Conservation (phyloP, 257 asterid genomes). For the Solanum arcanum region DNA sequence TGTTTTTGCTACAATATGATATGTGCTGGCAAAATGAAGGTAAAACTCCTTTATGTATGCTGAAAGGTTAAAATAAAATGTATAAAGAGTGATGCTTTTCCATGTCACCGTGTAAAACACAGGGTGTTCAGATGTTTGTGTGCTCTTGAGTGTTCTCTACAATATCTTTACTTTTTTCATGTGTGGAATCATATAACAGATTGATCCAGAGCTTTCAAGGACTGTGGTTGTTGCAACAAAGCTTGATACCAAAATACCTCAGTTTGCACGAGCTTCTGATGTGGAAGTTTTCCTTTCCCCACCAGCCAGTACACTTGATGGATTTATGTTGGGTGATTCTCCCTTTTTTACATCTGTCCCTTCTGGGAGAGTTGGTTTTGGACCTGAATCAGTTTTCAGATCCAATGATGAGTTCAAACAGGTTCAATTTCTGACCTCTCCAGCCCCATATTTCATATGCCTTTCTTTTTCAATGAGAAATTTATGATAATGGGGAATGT, state of each 20-base stretch:
- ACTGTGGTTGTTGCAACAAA: conserved; percentile 91
- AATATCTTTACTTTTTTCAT: neutral
- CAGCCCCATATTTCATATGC: neutral
- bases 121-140: neutral
- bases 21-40: neutral
- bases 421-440: conserved; percentile 24
- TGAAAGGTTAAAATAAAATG: neutral
- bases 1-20: neutral
- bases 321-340: conserved; percentile 93
- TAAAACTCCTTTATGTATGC: neutral
- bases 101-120: neutral
- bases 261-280: conserved; percentile 94
- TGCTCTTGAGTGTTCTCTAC: neutral
- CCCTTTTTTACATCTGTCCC: conserved; percentile 99
- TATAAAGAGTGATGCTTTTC: neutral
- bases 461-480: neutral
- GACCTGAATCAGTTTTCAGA: conserved; percentile 77
- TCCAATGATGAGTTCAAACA: conserved; percentile 95
- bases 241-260: conserved; percentile 95
- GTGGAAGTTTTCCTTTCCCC: conserved; percentile 98
- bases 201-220: conserved; percentile 95
- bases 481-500: neutral
- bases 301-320: conserved; percentile 80
- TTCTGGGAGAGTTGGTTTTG: conserved; percentile 93
- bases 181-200: conserved; percentile 23